Evolutionary conservation across 306 rosid species (phyloP).

Genomic region (Prunus salicina): DNA sequence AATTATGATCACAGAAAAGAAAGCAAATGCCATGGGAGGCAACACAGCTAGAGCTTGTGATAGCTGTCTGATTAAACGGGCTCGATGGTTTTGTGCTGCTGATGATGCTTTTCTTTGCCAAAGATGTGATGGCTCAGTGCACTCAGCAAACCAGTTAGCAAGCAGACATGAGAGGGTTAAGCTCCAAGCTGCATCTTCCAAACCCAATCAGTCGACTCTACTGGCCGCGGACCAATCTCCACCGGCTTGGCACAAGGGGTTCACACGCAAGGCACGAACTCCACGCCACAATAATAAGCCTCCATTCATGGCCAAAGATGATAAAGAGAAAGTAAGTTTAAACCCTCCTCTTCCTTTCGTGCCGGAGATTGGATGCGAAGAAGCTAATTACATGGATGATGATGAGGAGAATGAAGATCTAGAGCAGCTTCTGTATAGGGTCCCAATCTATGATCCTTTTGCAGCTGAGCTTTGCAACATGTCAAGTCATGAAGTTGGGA

Average conservation of each 20-base stretch:
- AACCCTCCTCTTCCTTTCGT: constrained; percentile 51
- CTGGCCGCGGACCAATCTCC: constrained; percentile 3
- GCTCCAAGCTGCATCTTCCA: constrained; percentile 52
- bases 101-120: constrained; percentile 95
- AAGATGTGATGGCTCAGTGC: constrained; percentile 67
- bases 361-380: constrained; percentile 75
- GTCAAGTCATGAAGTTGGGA: constrained; percentile 8
- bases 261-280: constrained; percentile 82
- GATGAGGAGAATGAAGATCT: constrained; percentile 33
- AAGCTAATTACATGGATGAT: constrained; percentile 9
- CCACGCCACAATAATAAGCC: constrained; percentile 52
- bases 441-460: constrained; percentile 66
- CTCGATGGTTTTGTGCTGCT: constrained; percentile 84
- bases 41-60: constrained; percentile 84
- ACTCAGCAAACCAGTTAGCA: constrained; percentile 79
- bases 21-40: constrained; percentile 58
- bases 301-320: constrained; percentile 17
- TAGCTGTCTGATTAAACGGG: constrained; percentile 64
- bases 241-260: constrained; percentile 71
- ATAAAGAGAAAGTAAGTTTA: constrained; percentile 15
- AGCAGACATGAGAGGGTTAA: constrained; percentile 76
- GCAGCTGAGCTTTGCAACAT: constrained; percentile 38
- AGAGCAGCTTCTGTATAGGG: constrained; percentile 51
- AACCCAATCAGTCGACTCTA: constrained; percentile 5
- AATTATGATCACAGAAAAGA: constrained; percentile 40